Conservation (phyloP, 768 basidiomycete genomes). For the Agaricus sinodeliciosus region DNA sequence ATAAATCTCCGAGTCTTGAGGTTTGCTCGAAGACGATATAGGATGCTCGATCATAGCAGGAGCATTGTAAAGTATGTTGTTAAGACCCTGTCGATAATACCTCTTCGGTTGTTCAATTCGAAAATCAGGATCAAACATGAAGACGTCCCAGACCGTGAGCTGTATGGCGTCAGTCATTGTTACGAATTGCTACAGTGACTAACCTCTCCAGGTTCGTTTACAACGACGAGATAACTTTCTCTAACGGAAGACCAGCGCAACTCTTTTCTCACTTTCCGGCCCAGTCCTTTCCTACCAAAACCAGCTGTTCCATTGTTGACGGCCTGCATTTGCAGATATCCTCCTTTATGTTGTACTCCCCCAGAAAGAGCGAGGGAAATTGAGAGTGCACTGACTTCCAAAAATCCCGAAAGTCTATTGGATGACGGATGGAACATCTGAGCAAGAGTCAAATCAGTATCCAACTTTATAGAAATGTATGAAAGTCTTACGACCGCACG, state of each 20-base stretch:
- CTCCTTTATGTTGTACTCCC: slow-evolving; percentile 88
- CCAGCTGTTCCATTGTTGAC: slow-evolving; percentile 43
- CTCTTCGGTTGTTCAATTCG: slow-evolving; percentile 85
- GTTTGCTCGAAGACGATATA: slow-evolving; percentile 1
- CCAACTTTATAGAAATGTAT: background rate
- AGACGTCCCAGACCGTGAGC: slow-evolving; percentile 90
- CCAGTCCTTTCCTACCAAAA: slow-evolving; percentile 60
- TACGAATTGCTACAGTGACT: slow-evolving; percentile 12
- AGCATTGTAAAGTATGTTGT: slow-evolving; percentile 47
- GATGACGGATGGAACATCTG: slow-evolving; percentile 96
- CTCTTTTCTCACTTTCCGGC: slow-evolving; percentile 54
- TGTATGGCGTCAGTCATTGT: slow-evolving; percentile 21
- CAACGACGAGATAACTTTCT: slow-evolving; percentile 84
- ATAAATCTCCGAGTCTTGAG: slow-evolving; percentile 14
- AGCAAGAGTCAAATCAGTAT: background rate
- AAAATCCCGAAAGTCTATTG: slow-evolving; percentile 83
- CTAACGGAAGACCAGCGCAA: slow-evolving; percentile 88
- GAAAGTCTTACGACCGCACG: slow-evolving; percentile 67
- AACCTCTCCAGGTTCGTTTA: slow-evolving; percentile 85
- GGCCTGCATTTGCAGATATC: slow-evolving; percentile 61
- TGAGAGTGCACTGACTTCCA: slow-evolving; percentile 88
- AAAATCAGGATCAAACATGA: slow-evolving; percentile 87
- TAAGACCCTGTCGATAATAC: slow-evolving; percentile 79
- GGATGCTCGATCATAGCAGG: slow-evolving; percentile 10
- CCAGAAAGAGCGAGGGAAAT: slow-evolving; percentile 74